Base-by-base conservation (phyloP, 2,329 filamentous ascomycete genomes). In the Ilyonectria destructans region DNA sequence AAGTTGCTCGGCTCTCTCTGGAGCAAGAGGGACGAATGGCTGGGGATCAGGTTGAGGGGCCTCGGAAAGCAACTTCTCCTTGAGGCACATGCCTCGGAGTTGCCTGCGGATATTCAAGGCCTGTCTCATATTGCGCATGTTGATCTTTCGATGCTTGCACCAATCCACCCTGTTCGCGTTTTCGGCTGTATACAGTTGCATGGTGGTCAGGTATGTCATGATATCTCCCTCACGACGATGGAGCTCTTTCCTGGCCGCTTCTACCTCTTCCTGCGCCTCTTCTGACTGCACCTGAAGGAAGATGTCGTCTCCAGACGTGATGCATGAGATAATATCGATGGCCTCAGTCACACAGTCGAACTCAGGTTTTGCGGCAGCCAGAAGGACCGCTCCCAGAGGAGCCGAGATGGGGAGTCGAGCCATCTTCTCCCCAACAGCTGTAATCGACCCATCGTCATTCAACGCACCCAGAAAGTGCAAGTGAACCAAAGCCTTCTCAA, bases 351-450 rank as follows among this genome's bases (percentile, higher is more conserved):
- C 82, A 73, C 95, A 97, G 73, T 93, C 89, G 56, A 88, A 88
- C 48, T 92, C 89, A 0, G 91, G 88, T 7, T 88, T 88, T 0
- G 91, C 90, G 1, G 95, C 93, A 48, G 94, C 93, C 19, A 99
- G 85, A 0, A 99, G 85, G 1, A 97, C 94, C 1, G 95, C 90
- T 0, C 92, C 95, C 9, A 97, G 89, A 0, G 92, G 89, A 0
- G 94, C 94, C 0, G 94, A 91, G 1, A 99, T 87, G 1, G 96
- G 96, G 23, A 98, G 90, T 43, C 90, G 88, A 1, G 96, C 93
- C 80, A 99, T 95, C 62, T 92, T 91, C 49, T 87, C 85, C 1
- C 96, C 96, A 19, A 90, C 85, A 0, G 88, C 82, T 5, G 92
- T 98, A 76, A 99, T 94, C 1, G 84, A 83, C 6, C 94, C 95